Percentiles rank a stretch among this genome's conserved stretches.
Conservation (phyloP, 106 monocot genomes). For the Acanthochlamys bracteata region DNA sequence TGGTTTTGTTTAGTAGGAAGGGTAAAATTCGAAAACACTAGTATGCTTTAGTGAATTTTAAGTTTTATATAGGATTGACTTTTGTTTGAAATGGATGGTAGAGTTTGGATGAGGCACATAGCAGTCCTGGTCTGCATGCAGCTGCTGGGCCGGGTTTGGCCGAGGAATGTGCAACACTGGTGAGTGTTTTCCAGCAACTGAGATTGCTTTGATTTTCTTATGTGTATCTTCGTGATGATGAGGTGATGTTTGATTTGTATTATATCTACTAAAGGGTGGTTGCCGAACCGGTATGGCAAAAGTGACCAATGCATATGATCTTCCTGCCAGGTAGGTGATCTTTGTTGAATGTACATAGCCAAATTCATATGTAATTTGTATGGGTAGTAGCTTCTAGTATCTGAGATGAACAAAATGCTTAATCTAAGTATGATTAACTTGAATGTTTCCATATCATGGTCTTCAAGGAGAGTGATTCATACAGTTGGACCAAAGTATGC, state of each 20-base stretch:
- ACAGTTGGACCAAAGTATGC: constrained; percentile 99
- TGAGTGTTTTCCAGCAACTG: constrained; percentile 12
- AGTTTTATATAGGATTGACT: constrained; percentile 2
- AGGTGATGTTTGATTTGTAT: background rate
- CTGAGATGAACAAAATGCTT: too few species aligned
- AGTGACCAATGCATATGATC: constrained; percentile 99
- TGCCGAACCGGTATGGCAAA: constrained; percentile 98
- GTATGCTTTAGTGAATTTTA: too few species aligned
- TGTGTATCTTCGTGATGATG: background rate
- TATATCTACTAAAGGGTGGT: constrained; percentile 51
- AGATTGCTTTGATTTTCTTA: background rate
- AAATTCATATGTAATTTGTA: too few species aligned
- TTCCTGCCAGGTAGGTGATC: constrained; percentile 74
- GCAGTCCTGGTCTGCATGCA: constrained; percentile 90
- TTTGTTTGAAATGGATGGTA: constrained; percentile 23
- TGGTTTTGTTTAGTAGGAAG: too few species aligned
- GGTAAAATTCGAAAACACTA: too few species aligned
- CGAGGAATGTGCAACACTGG: constrained; percentile 89
- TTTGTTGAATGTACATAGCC: background rate
- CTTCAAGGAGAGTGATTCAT: constrained; percentile 82
- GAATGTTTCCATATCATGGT: background rate
- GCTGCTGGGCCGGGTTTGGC: constrained; percentile 92
- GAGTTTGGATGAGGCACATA: constrained; percentile 97
- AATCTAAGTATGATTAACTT: too few species aligned
- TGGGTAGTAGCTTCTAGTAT: too few species aligned